These are phyloP conservation scores for Cydonia oblonga DNA, from an alignment of 331 rosid genomes.

Conservation along the genomic window DNA sequence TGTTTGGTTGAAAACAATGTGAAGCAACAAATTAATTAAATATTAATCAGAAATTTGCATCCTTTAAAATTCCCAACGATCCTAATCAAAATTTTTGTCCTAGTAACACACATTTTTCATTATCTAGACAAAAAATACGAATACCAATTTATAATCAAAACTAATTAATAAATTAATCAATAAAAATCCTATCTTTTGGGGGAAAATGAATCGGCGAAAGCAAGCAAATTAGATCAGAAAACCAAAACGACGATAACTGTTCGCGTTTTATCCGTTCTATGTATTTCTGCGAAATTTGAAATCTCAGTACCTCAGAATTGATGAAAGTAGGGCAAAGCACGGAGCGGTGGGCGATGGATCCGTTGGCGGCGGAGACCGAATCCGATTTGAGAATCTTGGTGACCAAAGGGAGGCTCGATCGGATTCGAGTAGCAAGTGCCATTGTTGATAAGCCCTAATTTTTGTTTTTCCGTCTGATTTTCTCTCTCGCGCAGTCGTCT, in stretches of 20 bases:
- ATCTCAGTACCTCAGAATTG: slow-evolving; percentile 29
- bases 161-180: too few species aligned
- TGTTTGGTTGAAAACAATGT: not conserved
- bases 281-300: not conserved
- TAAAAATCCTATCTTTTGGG: not conserved
- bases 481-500: not conserved
- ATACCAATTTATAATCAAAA: not conserved
- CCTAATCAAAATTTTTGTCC: not conserved
- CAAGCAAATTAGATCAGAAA: not conserved
- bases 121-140: not conserved
- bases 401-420: slow-evolving; percentile 57
- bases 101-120: not conserved
- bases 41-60: not conserved
- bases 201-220: not conserved
- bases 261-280: not conserved
- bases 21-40: not conserved
- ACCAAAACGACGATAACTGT: not conserved
- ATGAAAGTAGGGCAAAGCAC: slow-evolving; percentile 22
- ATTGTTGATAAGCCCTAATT: slow-evolving; percentile 50
- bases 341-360: slow-evolving; percentile 35
- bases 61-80: not conserved
- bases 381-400: slow-evolving; percentile 33
- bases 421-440: slow-evolving; percentile 59
- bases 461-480: not conserved
- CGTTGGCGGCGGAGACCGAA: slow-evolving; percentile 23